Base-by-base conservation (phyloP, 2,329 filamentous ascomycete species). In the Pseudohalonectria lignicola region DNA sequence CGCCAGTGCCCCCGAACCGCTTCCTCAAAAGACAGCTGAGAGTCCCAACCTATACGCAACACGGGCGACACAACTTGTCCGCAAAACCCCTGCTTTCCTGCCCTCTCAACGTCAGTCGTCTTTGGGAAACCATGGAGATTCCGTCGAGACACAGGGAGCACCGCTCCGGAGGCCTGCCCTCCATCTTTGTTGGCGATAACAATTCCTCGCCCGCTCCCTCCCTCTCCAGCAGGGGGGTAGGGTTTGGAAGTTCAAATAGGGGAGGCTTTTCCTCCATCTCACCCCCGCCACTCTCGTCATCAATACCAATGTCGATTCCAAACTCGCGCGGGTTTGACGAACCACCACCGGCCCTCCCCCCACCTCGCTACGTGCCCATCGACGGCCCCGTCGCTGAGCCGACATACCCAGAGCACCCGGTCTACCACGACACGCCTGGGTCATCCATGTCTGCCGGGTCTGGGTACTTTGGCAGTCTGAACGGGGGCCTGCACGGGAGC, bases 221-320 rank as follows among this genome's bases (percentile, higher is more conserved):
- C 36, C 12, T 31, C 36, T 4, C 36, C 5, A 30, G 26, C n/a
- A 18, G 26, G 17, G 23, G 43, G 15, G 30, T 40, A n/a, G 21
- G 36, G 11, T 48, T 41, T 20, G 36, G 29, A 15, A 37, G 35
- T 25, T 31, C 26, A 30, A 21, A 29, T 17, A 43, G 42, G 20
- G 29, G 43, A 6, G 34, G 38, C 19, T 42, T 33, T 32, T 40
- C 45, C 7, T 51, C 44, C 38, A 52, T 53, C 42, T 53, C 56
- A 13, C 48, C 54, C 9, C 44, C 52, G 26, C n/a, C n/a, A n/a
- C 31, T 50, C 16, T 36, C 34, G 10, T 42, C 53, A 17, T 59
- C 59, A 9, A 53, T 54, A 26, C 57, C 59, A 3, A 58, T 60
- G 56, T 51, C 55, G 18, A 61, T 62, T 47, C 53, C 52, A 16